A percentile compares a stretch with the other conserved stretches of the same genome.
Conservation (phyloP, 2,329 filamentous ascomycete genomes). For the Penicillium sp. region DNA sequence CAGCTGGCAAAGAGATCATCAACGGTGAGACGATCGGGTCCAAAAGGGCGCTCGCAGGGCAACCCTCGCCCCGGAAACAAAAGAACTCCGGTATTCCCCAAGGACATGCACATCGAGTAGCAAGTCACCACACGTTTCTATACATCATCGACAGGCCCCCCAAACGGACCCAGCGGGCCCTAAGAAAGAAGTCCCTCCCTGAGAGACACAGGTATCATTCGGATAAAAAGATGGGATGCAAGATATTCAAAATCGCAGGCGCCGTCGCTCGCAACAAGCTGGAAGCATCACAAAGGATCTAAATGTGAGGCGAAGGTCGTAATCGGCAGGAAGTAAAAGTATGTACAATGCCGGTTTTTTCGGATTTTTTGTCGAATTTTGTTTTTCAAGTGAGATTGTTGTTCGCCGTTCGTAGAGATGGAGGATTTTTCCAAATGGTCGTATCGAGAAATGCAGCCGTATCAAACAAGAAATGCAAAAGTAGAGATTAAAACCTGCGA, state of each 20-base stretch:
- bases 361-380: constrained; percentile 20
- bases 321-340: constrained; percentile 26
- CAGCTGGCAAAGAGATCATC: constrained; percentile 24
- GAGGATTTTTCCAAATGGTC: constrained; percentile 26
- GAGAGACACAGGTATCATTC: constrained; percentile 36
- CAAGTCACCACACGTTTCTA: constrained; percentile 36
- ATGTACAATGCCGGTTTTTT: constrained; percentile 35
- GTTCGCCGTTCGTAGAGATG: constrained; percentile 24
- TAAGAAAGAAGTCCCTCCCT: constrained; percentile 33
- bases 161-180: constrained; percentile 22
- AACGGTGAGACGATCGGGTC: constrained; percentile 25
- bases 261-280: constrained; percentile 40
- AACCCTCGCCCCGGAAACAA: constrained; percentile 23
- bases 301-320: constrained; percentile 33
- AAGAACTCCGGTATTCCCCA: constrained; percentile 32
- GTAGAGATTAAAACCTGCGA: constrained; percentile 33
- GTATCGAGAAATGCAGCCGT: constrained; percentile 29
- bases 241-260: constrained; percentile 36
- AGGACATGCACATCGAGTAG: constrained; percentile 33
- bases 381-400: constrained; percentile 19
- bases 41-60: constrained; percentile 20
- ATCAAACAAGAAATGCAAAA: constrained; percentile 25
- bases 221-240: constrained; percentile 26
- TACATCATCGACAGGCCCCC: constrained; percentile 34
- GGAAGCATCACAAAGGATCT: constrained; percentile 33